These are phyloP conservation scores for Asparagopsis taxiformis DNA, from an alignment of 31 red algal genomes.

Conservation along the genomic window DNA sequence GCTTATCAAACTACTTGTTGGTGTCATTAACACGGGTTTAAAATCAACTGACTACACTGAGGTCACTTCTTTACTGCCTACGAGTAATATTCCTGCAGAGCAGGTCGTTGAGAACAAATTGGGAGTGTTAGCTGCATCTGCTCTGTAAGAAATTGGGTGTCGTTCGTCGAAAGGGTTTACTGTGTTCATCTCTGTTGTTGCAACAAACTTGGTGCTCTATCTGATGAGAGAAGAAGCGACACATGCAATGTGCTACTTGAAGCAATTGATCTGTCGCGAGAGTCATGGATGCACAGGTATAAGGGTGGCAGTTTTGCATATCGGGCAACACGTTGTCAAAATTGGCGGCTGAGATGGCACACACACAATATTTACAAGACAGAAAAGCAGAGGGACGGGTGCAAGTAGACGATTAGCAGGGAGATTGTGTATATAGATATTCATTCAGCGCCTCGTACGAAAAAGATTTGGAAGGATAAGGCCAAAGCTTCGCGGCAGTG, in stretches of 20 bases:
- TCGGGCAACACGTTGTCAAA: too few relatives aligned
- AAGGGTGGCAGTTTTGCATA: too few relatives aligned
- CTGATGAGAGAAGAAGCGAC: too few relatives aligned
- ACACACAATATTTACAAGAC: too few relatives aligned
- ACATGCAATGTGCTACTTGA: too few relatives aligned
- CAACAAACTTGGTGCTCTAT: slow-evolving; percentile 29
- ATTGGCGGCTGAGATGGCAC: too few relatives aligned
- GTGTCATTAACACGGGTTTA: slow-evolving; percentile 8
- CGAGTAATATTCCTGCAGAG: background rate
- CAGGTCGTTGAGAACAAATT: slow-evolving; percentile 2
- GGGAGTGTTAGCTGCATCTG: slow-evolving; percentile 41
- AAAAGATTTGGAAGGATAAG: slow-evolving; percentile 18
- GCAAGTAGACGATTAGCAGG: too few relatives aligned
- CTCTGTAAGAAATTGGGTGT: slow-evolving; percentile 39
- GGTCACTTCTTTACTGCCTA: background rate
- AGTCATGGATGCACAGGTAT: too few relatives aligned
- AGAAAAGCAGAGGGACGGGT: too few relatives aligned
- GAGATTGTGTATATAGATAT: too few relatives aligned
- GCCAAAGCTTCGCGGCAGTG: slow-evolving; percentile 4
- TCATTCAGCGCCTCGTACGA: slow-evolving; percentile 2
- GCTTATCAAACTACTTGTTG: slow-evolving; percentile 63
- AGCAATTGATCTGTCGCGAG: too few relatives aligned
- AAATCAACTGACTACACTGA: background rate
- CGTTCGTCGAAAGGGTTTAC: slow-evolving; percentile 35
- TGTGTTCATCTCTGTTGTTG: slow-evolving; percentile 43